Evolutionary conservation across 2,329 filamentous ascomycete genomes (phyloP).

Genomic region (Trichoderma citrinoviride): DNA sequence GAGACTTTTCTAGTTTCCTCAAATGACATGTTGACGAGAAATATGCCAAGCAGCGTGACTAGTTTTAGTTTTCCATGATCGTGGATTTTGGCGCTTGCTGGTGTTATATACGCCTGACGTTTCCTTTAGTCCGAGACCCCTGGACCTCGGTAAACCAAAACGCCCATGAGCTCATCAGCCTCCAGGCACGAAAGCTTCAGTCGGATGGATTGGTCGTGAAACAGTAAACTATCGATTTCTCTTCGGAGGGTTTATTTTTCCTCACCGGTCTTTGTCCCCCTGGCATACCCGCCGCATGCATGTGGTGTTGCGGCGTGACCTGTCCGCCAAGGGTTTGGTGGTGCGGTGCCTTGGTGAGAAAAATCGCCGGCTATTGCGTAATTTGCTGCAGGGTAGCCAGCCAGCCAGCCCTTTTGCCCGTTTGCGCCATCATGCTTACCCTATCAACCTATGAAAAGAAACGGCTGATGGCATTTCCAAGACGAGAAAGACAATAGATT

Average conservation of each 20-base stretch:
- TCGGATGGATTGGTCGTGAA: neutral
- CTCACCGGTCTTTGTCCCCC: neutral
- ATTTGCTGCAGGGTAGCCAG: neutral
- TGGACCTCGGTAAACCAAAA: neutral
- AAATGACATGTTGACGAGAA: neutral
- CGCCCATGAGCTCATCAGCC: neutral
- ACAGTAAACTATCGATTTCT: neutral
- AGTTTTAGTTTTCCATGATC: neutral
- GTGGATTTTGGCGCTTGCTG: neutral
- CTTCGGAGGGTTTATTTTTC: neutral
- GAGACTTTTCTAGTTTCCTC: neutral
- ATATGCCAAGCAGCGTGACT: neutral
- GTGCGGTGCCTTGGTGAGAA: neutral
- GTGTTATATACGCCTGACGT: neutral
- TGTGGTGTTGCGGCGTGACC: neutral
- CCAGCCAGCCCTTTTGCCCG: neutral
- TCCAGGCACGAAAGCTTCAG: neutral
- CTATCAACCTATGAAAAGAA: too few relatives aligned
- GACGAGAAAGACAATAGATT: too few relatives aligned
- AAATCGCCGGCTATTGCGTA: neutral
- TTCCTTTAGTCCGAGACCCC: constrained; percentile 4
- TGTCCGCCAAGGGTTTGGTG: neutral
- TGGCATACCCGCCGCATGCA: neutral
- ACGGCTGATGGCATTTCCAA: too few relatives aligned
- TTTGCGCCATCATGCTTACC: too few relatives aligned